Base-by-base conservation (phyloP, 805 yeast species). In the Nakazawaea siamensis region DNA sequence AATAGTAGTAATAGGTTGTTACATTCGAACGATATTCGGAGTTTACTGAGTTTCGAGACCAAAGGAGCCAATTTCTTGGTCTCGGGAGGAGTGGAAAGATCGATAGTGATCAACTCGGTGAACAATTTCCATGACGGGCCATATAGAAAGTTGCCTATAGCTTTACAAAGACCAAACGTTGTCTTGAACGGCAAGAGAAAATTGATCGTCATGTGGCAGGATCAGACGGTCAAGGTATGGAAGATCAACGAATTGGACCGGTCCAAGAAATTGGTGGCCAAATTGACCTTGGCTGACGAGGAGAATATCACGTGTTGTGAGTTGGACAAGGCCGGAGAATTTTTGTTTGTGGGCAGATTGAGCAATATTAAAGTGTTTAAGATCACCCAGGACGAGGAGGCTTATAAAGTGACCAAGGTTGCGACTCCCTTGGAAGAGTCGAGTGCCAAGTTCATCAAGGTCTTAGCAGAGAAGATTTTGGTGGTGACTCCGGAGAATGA, bases 11-110 rank as follows among this genome's bases (percentile, higher is more conserved):
- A 78, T 55, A 70, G 95, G 50, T 66, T 90, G 35, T 66, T 87
- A 42, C 97, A 92, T 55, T 74, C 92, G 26, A 78, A 82, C 52
- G 97, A 88, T 56, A 75, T 88, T 25, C 76, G 96, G 50, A 64
- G 92, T 1, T 71, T 88, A 70, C 59, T 78, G 1, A 61, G 78
- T 4, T 82, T 66, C 47, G 88, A 83, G 53, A 61, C 90, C 25
- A 77, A 71, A 47, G 77, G 76, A 29, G 65, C 75, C 33, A 77
- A 76, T 48, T 67, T 80, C 40, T 62, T 90, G 35, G 76, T 82
- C 2, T 78, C 88, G 45, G 95, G 92, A 31, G 95, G 95, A 47
- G 84, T 80, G 15, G 95, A 84, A 50, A 70, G 80, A 51, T 65
- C 75, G 15, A 58, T 85, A 33, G 80, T 77, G 3, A 67, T 79